phyloP scores from a whole-genome alignment of 208 protist genomes.

The Naegleria fowleri region DNA sequence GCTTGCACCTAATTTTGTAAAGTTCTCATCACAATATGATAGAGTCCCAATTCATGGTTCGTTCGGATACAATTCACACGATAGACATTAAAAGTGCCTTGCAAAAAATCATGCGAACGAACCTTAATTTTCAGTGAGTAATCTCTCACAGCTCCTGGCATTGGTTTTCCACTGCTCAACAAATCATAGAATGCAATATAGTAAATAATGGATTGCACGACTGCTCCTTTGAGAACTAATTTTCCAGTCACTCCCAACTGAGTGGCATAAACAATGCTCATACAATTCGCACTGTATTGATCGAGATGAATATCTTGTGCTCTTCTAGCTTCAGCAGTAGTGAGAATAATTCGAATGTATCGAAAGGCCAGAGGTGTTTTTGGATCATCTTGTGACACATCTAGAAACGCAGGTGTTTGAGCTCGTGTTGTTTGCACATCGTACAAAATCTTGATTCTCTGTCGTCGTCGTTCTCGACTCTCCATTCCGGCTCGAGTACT shows the following conservation, averaged over 20 bases:
- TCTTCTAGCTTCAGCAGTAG: constrained; percentile 11
- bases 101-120: neutral
- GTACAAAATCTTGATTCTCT: constrained; percentile 26
- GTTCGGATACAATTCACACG: constrained; percentile 33
- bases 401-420: constrained; percentile 27
- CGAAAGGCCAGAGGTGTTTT: constrained; percentile 30
- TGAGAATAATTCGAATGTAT: constrained; percentile 26
- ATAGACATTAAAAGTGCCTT: constrained; percentile 21
- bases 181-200: constrained; percentile 33
- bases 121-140: constrained; percentile 28
- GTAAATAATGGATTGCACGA: constrained; percentile 33
- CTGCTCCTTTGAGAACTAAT: neutral
- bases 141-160: constrained; percentile 26
- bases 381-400: constrained; percentile 30
- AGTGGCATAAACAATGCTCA: constrained; percentile 22
- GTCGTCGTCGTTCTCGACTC: neutral
- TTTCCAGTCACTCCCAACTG: constrained; percentile 18
- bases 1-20: constrained; percentile 36
- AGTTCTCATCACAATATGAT: constrained; percentile 30
- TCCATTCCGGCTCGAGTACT: neutral
- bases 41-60: constrained; percentile 26
- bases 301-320: constrained; percentile 31
- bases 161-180: neutral
- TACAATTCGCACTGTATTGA: neutral
- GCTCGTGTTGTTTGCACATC: constrained; percentile 22